Evolutionary conservation across 2,329 filamentous ascomycete species (phyloP).

Genomic region (Trichothecium roseum): DNA sequence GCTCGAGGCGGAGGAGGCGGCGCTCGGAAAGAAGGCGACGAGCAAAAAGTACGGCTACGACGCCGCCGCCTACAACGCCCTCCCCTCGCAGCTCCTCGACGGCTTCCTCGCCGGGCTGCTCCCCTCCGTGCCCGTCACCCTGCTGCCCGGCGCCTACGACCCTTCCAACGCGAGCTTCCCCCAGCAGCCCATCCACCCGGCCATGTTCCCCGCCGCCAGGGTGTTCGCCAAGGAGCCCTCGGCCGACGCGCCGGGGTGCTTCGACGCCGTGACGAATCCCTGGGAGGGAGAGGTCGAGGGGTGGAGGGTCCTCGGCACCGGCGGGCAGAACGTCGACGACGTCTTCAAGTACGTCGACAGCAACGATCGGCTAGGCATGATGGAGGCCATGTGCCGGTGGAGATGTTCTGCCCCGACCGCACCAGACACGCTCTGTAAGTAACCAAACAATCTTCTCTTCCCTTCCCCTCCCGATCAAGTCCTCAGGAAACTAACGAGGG

Average conservation of each 20-base stretch:
- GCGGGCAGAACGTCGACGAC: conserved; percentile 89
- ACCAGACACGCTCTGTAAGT: conserved; percentile 86
- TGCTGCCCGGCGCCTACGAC: conserved; percentile 76
- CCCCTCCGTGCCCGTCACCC: conserved; percentile 76
- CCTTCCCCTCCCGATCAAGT: no score
- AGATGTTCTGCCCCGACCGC: conserved; percentile 85
- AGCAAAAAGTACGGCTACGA: conserved; percentile 93
- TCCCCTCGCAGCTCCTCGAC: conserved; percentile 77
- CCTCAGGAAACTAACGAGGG: no score
- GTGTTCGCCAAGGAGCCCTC: conserved; percentile 48
- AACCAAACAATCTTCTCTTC: not conserved
- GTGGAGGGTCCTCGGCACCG: conserved; percentile 76
- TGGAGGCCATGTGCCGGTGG: conserved; percentile 93
- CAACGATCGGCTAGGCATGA: conserved; percentile 71
- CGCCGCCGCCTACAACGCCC: conserved; percentile 73
- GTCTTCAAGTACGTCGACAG: conserved; percentile 82
- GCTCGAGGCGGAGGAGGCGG: conserved; percentile 21
- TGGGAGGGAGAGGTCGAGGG: conserved; percentile 88
- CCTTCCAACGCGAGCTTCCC: conserved; percentile 84
- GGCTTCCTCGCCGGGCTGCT: conserved; percentile 71
- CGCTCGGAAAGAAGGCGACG: conserved; percentile 25
- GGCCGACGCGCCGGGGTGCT: conserved; percentile 48
- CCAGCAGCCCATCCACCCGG: conserved; percentile 85
- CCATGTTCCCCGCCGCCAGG: conserved; percentile 74
- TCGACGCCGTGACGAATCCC: conserved; percentile 86